Evolutionary conservation across 2,329 filamentous ascomycete species (phyloP), one percentile per base, ranked within the genome.

Genomic region (Penicillium psychrosexuale): DNA sequence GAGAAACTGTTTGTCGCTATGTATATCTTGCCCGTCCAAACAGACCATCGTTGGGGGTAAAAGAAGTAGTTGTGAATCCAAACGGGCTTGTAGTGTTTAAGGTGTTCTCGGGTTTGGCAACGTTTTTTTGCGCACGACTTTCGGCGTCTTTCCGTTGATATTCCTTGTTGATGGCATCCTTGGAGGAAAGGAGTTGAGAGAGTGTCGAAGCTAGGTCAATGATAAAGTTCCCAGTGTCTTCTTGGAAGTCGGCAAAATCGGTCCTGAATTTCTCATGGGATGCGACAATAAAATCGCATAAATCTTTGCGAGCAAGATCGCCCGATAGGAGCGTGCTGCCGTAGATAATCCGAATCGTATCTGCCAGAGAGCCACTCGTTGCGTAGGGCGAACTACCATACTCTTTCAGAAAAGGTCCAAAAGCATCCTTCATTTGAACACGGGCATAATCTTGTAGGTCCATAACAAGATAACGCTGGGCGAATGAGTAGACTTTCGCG

Each of bases 401-500:
- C 38, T 40, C 19, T 13, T 15, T 8, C 0, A 40, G 11, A 19
- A 19, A 19, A 6, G 9, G 15, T 5, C 31, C 5, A 8, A 45
- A 30, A 45, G n/a, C 33, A 17, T 6, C 15, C 9, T 13, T 13
- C 42, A 45, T 30, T 12, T 19, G 28, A 7, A 2, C 3, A 8
- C 17, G n/a, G 9, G 42, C 24, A 6, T 28, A 44, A 0, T 19
- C 2, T 17, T 42, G 27, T 2, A 50, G 47, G 13, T 28, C 38
- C 5, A 15, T 8, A 5, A 43, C 15, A 12, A 50, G 5, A 12
- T 33, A 50, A 12, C 38, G 22, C 3, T 43, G 6, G 8, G 37
- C 38, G 15, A 50, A 50, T 38, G 47, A 40, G 38, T 43, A 43
- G 1, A 50, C 37, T 17, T 50, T 50, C 5, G 47, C 47, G 22